Evolutionary conservation across 148 eudicot genomes (phyloP), one percentile per base, ranked within the genome.

Genomic region (Cornus controversa): DNA sequence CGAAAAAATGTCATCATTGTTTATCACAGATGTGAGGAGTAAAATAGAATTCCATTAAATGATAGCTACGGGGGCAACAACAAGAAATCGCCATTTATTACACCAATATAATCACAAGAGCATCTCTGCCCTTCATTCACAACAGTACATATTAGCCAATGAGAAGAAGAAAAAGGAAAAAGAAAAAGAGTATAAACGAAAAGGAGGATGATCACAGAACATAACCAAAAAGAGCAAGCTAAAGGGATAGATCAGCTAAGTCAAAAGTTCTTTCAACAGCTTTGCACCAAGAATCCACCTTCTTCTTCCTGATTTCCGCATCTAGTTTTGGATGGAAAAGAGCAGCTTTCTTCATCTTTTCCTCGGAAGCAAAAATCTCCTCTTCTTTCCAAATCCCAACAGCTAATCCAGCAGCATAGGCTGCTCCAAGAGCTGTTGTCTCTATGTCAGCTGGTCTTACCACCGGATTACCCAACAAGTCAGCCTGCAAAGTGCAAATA

Each of bases 391-490:
- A 96, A 62, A 96, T 85, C 29, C 93, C 94, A 26, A 93, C 93
- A 26, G 99, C 99, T 78, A 96, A 83, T 72, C 99, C 99, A 25
- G 99, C 99, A 14, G 99, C 98, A 85, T 88, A 96, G 31, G 98
- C 99, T 40, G 99, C 98, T 40, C 99, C 99, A 25, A 93, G 90
- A 0, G 99, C 99, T 7, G 99, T 96, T 10, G 99, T 96, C 84
- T 96, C 99, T 47, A 87, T 92, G 73, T 96, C 89, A 40, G 92
- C 90, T 23, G 99, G 99, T 85, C 99, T 89, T 24, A 90, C 81
- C 70, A 96, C 99, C 20, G 98, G 92, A 54, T 64, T 89, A 20
- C 99, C 99, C 54, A 96, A 74, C 82, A 96, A 67, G 81, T 96
- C 94, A 2, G 99, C 98, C 99, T 96, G 91, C 69, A 88, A 50